Percentiles rank a stretch among this genome's conserved stretches.
phyloP scores from a whole-genome alignment of 768 basidiomycete genomes.

The Boletus edulis region DNA sequence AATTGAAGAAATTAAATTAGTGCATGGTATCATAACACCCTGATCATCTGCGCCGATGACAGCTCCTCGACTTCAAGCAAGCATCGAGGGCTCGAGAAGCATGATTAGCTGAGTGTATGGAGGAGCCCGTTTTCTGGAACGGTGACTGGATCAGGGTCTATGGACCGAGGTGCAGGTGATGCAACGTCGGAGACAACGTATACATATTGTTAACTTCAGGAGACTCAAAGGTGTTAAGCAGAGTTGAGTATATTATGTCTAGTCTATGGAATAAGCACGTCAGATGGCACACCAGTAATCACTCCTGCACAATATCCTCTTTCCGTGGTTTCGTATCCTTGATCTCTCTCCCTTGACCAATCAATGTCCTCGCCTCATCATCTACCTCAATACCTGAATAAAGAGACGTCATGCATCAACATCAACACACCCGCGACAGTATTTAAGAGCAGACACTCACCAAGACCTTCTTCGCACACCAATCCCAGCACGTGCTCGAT shows the following conservation, averaged over 20 bases:
- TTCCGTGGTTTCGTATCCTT: constrained; percentile 81
- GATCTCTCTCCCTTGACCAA: constrained; percentile 82
- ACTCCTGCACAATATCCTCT: constrained; percentile 91
- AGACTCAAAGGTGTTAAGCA: no score
- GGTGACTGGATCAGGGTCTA: no score
- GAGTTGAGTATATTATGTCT: constrained; percentile 2
- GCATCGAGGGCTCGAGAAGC: no score
- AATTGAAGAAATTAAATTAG: no score
- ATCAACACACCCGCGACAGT: background rate
- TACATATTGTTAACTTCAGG: no score
- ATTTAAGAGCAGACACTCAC: constrained; percentile 36
- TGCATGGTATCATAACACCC: no score
- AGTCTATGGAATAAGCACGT: constrained; percentile 1
- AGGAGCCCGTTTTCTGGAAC: no score
- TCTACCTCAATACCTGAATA: constrained; percentile 73
- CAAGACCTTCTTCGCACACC: constrained; percentile 84
- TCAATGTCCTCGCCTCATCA: constrained; percentile 77
- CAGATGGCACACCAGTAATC: constrained; percentile 3
- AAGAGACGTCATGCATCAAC: background rate
- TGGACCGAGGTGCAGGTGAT: no score
- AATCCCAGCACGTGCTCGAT: constrained; percentile 91
- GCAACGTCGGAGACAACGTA: no score
- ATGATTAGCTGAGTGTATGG: no score
- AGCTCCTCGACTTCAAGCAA: no score
- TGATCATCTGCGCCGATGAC: no score